Percentiles rank a stretch among this genome's conserved stretches.
Evolutionary conservation across 75 land plant species (phyloP).

Genomic region (Picea glauca): DNA sequence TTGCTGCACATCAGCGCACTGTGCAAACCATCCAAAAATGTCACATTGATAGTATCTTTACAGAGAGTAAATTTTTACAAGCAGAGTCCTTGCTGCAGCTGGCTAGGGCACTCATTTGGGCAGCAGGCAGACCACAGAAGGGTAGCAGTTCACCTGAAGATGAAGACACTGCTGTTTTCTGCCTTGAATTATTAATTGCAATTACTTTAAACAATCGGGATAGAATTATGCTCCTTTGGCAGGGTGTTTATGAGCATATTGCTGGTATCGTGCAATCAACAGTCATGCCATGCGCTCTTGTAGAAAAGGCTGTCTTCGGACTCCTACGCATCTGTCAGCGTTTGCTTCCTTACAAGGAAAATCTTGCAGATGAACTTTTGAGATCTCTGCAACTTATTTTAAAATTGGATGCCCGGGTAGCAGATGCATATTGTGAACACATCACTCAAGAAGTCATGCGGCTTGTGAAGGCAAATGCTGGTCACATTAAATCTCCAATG

Average conservation of each 20-base stretch:
- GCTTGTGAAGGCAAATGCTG: slow-evolving; percentile 92
- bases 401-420: slow-evolving; percentile 96
- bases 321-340: slow-evolving; percentile 93
- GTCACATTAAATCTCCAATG: slow-evolving; percentile 74
- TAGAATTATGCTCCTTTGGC: slow-evolving; percentile 89
- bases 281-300: slow-evolving; percentile 77
- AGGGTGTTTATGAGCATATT: slow-evolving; percentile 94
- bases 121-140: slow-evolving; percentile 93
- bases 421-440: slow-evolving; percentile 92
- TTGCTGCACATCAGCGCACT: slow-evolving; percentile 92
- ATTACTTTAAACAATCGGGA: slow-evolving; percentile 92
- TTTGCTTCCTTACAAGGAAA: slow-evolving; percentile 94
- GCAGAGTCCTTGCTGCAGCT: slow-evolving; percentile 89
- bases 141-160: slow-evolving; percentile 76
- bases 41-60: slow-evolving; percentile 93
- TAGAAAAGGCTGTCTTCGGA: slow-evolving; percentile 95
- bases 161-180: slow-evolving; percentile 97
- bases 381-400: slow-evolving; percentile 91
- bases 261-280: slow-evolving; percentile 82
- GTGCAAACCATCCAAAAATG: slow-evolving; percentile 89
- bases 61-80: slow-evolving; percentile 92
- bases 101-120: slow-evolving; percentile 86
- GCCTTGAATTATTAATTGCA: slow-evolving; percentile 91
- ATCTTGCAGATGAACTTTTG: slow-evolving; percentile 90
- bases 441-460: slow-evolving; percentile 94